Percentiles rank a stretch among this genome's conserved stretches.
These are phyloP conservation scores for Apocynum venetum DNA, from an alignment of 257 asterid species.

Conservation along the genomic window DNA sequence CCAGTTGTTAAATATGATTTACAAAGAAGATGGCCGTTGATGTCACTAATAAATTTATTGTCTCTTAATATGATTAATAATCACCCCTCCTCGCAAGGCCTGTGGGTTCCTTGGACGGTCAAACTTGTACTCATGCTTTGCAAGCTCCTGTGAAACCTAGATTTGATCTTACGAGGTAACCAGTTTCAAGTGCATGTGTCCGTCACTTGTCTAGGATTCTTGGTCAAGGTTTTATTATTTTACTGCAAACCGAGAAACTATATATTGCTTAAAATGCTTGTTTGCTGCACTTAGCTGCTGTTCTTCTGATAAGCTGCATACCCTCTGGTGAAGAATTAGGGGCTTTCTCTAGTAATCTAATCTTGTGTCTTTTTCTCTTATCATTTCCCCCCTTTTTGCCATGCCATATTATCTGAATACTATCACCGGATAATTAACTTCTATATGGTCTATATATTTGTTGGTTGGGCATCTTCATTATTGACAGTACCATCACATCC, in stretches of 20 bases:
- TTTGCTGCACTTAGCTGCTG: background rate
- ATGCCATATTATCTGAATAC: background rate
- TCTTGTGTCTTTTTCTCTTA: background rate
- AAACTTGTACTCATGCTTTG: background rate
- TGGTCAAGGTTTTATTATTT: background rate
- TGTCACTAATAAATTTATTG: background rate
- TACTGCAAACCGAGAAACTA: background rate
- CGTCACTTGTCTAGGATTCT: background rate
- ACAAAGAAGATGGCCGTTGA: background rate
- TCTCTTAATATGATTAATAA: background rate
- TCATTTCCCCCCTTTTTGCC: background rate
- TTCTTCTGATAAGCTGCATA: background rate
- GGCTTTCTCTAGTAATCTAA: background rate
- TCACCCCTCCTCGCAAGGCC: background rate
- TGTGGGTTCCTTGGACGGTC: background rate
- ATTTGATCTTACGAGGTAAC: background rate
- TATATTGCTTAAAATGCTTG: background rate
- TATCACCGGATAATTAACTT: background rate
- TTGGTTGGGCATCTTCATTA: background rate
- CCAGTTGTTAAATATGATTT: background rate
- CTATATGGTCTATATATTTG: background rate
- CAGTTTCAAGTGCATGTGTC: background rate
- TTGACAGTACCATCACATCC: background rate
- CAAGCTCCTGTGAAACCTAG: background rate
- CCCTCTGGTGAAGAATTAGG: background rate